Percentiles rank a stretch among this genome's conserved stretches.
Evolutionary conservation across 2,329 filamentous ascomycete species (phyloP).

Genomic region (Ascocoryne sarcoides): DNA sequence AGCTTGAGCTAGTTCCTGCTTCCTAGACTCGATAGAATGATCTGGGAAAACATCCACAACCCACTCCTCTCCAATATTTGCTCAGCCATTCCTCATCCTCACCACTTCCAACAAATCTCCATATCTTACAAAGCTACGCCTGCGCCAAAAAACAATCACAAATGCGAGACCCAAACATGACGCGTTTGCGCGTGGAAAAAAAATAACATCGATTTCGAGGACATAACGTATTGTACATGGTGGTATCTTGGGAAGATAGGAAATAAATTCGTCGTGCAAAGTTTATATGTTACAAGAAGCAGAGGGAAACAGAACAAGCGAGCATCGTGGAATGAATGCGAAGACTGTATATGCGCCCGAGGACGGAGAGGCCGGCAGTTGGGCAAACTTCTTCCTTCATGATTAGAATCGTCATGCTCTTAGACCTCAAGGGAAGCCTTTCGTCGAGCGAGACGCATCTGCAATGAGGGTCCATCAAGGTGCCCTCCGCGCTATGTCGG

Average conservation of each 20-base stretch:
- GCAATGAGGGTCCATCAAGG: not conserved
- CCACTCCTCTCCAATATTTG: not conserved
- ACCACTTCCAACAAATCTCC: not conserved
- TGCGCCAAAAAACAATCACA: not conserved
- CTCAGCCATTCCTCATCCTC: not conserved
- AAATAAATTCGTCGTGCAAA: not conserved
- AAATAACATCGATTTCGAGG: not conserved
- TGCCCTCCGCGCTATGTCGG: conserved; percentile 29
- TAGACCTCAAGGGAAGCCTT: too few species aligned
- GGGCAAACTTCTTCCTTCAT: too few species aligned
- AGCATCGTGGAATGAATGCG: not conserved
- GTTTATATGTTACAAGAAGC: not conserved
- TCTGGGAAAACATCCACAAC: not conserved
- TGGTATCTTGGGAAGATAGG: not conserved
- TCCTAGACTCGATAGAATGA: too few species aligned
- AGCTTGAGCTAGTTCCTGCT: not conserved
- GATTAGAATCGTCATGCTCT: too few species aligned
- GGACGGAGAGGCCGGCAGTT: too few species aligned
- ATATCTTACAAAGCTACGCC: not conserved
- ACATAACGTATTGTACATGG: not conserved
- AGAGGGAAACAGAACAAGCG: not conserved
- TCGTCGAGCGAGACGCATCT: too few species aligned
- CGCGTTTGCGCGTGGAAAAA: not conserved
- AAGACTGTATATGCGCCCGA: too few species aligned
- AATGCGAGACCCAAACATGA: not conserved